A percentile compares a stretch with the other conserved stretches of the same genome.
Conservation (phyloP, 306 rosid species). For the Vicia faba region DNA sequence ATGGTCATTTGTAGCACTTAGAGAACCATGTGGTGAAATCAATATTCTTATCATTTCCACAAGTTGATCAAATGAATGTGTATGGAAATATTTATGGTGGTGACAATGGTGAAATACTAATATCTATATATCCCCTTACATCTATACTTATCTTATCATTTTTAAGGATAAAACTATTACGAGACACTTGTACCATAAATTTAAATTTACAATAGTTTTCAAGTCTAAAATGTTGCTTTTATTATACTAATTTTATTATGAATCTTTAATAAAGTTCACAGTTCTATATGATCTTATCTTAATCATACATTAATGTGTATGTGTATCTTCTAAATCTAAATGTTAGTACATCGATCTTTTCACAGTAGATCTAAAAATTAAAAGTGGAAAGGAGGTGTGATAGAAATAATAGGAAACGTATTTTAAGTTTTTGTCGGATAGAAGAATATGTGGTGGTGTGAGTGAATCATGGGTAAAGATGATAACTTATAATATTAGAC, state of each 20-base stretch:
- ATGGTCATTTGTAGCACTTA: slow-evolving; percentile 25
- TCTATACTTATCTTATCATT: background rate
- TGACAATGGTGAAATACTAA: background rate
- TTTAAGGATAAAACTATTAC: background rate
- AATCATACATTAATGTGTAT: too few species aligned
- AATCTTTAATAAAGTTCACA: too few species aligned
- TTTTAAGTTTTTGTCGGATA: background rate
- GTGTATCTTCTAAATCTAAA: too few species aligned
- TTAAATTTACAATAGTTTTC: background rate
- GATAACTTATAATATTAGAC: too few species aligned
- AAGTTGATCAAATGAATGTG: slow-evolving; percentile 18
- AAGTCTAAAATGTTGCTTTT: too few species aligned
- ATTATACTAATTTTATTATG: too few species aligned
- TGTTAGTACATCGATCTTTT: background rate
- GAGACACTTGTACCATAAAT: background rate
- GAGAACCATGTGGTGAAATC: slow-evolving; percentile 35
- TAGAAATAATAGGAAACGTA: background rate
- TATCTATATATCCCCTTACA: too few species aligned
- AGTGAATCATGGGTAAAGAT: background rate
- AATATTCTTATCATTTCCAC: slow-evolving; percentile 30
- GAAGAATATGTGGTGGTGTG: background rate
- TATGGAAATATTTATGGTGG: slow-evolving; percentile 34
- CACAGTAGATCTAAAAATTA: background rate
- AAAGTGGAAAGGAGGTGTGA: background rate
- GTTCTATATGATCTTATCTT: too few species aligned